Percentiles rank a stretch among this genome's conserved stretches.
Evolutionary conservation across 2,329 filamentous ascomycete genomes (phyloP).

Genomic region (Fusarium drepaniforme): DNA sequence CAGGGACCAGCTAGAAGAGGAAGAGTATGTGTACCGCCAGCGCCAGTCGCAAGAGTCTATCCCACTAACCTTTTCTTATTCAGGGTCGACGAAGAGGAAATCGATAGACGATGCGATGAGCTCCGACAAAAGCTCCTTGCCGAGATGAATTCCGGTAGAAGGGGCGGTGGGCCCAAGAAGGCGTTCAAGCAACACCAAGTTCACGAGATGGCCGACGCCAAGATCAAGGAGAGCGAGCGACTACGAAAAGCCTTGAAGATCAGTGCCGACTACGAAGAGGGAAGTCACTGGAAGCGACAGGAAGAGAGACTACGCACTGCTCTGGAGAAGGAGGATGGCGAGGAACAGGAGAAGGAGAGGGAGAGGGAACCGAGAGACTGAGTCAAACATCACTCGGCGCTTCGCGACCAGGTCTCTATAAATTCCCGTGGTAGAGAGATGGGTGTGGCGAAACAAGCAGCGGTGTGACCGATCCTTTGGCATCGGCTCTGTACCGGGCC

Average conservation of each 20-base stretch:
- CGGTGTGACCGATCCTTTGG: not conserved
- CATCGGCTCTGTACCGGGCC: not conserved
- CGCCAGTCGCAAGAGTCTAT: not conserved
- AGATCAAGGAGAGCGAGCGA: slow-evolving; percentile 94
- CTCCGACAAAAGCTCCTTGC: slow-evolving; percentile 56
- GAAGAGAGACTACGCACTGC: slow-evolving; percentile 73
- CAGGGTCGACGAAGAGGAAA: slow-evolving; percentile 88
- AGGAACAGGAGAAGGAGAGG: slow-evolving; percentile 54
- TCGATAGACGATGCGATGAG: slow-evolving; percentile 72
- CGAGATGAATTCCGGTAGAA: slow-evolving; percentile 52
- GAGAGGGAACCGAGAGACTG: slow-evolving; percentile 38
- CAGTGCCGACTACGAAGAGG: slow-evolving; percentile 86
- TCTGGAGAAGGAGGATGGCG: slow-evolving; percentile 55
- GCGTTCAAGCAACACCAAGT: slow-evolving; percentile 92
- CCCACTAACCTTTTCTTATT: slow-evolving; percentile 15
- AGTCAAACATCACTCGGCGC: not conserved
- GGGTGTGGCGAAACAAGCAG: not conserved
- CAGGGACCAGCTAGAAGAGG: slow-evolving; percentile 91
- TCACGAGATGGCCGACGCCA: slow-evolving; percentile 95
- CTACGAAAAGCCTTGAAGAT: slow-evolving; percentile 90
- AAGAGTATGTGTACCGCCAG: slow-evolving; percentile 67
- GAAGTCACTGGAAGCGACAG: slow-evolving; percentile 86
- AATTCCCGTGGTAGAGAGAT: not conserved
- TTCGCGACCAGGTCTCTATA: not conserved
- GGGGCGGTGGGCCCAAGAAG: slow-evolving; percentile 52